Evolutionary conservation across 108 stramenopile species (phyloP), one percentile per base, ranked within the genome.

Genomic region (Discostella pseudostelligera): DNA sequence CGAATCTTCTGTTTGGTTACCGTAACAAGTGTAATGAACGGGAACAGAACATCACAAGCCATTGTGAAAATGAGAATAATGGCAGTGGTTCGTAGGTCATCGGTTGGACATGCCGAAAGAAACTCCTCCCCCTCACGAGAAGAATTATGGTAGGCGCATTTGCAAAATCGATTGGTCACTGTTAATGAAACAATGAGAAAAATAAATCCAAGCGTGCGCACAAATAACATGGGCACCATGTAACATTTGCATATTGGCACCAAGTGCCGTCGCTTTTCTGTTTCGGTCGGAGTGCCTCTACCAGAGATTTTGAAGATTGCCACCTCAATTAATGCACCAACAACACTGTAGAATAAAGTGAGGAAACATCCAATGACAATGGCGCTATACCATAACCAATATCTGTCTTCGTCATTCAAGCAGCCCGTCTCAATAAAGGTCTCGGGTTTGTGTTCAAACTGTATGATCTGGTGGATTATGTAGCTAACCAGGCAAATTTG

Each of bases 261-360:
- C 37, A 74, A 48, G 22, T 39, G 43, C 16, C 60, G 56, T 24
- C 65, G 43, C 29, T 26, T 17, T 14, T 60, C 54, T 6, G 51
- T 67, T 50, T 67, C 65, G 8, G 59, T 56, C 21, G 73, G 73
- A 10, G 73, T 74, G 43, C 73, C 73, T 29, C 47, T 53, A 14
- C 59, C 59, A 12, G 64, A 66, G 17, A 74, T 48, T 12, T 57
- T 44, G 17, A 53, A 74, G 21, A 67, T 53, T 3, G 59, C 50
- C 17, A 28, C n/a, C 28, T 66, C 53, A 1, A 74, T 36, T 8
- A 37, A 12, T n/a, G 45, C 58, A 16, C 59, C 73, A 5, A 58
- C 16, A 1, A 74, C 26, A 20, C 58, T 6, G 35, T 37, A 55
- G 3, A 25, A 21, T 48, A 67, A 25, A 10, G 48, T 50, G 48